These are phyloP conservation scores for Petrea volubilis DNA, from an alignment of 257 asterid genomes.

Conservation along the genomic window DNA sequence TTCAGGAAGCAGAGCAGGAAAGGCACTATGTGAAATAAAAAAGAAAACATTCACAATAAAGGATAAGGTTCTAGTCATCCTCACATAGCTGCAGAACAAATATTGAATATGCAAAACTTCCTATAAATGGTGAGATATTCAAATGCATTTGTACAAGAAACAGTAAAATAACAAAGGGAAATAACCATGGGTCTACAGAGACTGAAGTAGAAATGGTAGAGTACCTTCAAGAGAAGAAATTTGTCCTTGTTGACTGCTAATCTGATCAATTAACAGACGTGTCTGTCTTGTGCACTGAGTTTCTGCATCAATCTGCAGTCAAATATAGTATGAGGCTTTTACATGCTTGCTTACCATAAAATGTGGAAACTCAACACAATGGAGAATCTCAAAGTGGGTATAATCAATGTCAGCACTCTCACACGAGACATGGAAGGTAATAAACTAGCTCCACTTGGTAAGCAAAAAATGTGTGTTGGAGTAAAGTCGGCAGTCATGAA, in stretches of 20 bases:
- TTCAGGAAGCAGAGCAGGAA: conserved; percentile 7
- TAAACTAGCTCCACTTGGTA: background rate
- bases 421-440: background rate
- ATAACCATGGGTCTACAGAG: conserved; percentile 2
- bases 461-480: background rate
- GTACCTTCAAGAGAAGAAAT: conserved; percentile 83
- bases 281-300: conserved; percentile 85
- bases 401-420: conserved; percentile 1
- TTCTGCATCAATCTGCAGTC: conserved; percentile 87
- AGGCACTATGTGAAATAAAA: background rate
- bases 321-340: conserved; percentile 17
- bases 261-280: conserved; percentile 75
- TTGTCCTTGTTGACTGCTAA: conserved; percentile 79
- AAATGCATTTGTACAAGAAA: background rate
- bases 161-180: background rate
- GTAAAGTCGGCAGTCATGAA: conserved; percentile 1
- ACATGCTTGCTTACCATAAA: conserved; percentile 1
- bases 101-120: background rate
- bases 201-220: conserved; percentile 21
- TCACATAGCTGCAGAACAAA: background rate
- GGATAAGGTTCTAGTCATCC: conserved; percentile 6
- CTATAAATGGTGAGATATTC: background rate
- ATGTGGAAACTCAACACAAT: background rate
- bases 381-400: background rate
- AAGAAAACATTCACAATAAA: background rate